A percentile compares a stretch with the other conserved stretches of the same genome.
Evolutionary conservation across 129 eudicot species (phyloP).

Genomic region (Centella asiatica): DNA sequence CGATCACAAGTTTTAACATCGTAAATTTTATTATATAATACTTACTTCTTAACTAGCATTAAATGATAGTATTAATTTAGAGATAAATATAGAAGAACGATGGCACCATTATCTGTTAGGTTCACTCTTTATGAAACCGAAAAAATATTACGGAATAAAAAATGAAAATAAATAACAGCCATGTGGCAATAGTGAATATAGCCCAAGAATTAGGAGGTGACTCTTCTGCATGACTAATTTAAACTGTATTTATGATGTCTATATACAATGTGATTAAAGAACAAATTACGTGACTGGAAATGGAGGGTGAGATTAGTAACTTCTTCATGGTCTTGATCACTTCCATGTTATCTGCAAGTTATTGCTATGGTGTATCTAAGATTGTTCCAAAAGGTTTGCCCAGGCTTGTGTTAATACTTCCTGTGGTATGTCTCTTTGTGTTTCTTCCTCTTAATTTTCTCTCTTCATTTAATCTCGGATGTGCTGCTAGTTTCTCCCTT

Average conservation of each 20-base stretch:
- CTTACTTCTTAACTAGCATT: no score
- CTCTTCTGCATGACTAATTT: not conserved
- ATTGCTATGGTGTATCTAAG: slow-evolving; percentile 16
- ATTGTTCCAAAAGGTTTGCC: slow-evolving; percentile 13
- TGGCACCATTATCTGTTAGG: no score
- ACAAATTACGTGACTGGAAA: not conserved
- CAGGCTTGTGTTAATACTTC: slow-evolving; percentile 12
- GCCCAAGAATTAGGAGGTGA: not conserved
- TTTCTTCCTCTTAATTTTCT: slow-evolving; percentile 26
- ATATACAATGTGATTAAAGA: not conserved
- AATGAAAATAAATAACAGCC: not conserved
- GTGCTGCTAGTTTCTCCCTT: slow-evolving; percentile 7
- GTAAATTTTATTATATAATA: no score
- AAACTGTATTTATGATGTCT: not conserved
- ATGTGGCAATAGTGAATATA: not conserved
- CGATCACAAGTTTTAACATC: no score
- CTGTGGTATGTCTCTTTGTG: not conserved
- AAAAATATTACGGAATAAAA: no score
- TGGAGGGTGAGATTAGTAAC: slow-evolving; percentile 23
- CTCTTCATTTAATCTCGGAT: slow-evolving; percentile 1
- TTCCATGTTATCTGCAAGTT: slow-evolving; percentile 8
- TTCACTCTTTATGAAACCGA: no score
- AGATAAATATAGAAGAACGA: no score
- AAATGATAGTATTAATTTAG: no score
- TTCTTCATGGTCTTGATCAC: slow-evolving; percentile 28